Evolutionary conservation across 2,329 filamentous ascomycete species (phyloP), one percentile per base, ranked within the genome.

Genomic region (Claviceps spartinae): DNA sequence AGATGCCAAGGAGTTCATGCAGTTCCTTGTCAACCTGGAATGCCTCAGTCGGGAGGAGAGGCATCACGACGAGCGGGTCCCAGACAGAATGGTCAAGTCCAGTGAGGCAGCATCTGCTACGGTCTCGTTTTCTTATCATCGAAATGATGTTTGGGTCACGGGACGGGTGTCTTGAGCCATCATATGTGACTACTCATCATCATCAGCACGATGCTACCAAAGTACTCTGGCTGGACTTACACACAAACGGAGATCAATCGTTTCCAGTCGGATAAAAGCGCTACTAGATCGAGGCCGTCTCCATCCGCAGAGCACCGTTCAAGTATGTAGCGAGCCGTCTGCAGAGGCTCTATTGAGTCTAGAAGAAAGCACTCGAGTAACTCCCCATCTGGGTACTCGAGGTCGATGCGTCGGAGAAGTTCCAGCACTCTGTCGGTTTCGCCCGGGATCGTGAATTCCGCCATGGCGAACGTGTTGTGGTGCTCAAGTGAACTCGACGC

Each of bases 321-420:
- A 20, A 52, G 43, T 20, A 56, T 42, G 50, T 56, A 52, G 37
- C 47, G 42, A 20, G 54, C 54, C 2, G 54, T 47, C 11, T 56
- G 50, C 37, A 24, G 20, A 20, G 26, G 52, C n/a, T 54, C 50
- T 41, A 18, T 49, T 5, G 54, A 52, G 20, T 48, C 43, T 47
- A 48, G 20, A 16, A 56, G 42, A 24, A 54, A 51, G 36, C 20
- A 49, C 52, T 49, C 49, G 1, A 54, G 52, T 45, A 56, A 51
- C 30, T 50, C 13, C 5, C 40, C 34, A 30, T 51, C 52, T 51
- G 54, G 54, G 9, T 56, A 34, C n/a, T 44, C 41, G 30, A 54
- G 47, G 3, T 43, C 2, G n/a, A 40, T 6, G 34, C 47, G 22
- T 6, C 47, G 51, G 14, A 53, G 8, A 14, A 49, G 34, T 2